Evolutionary conservation across 352 stramenopile species (phyloP).

Genomic region (Lagenidium giganteum): DNA sequence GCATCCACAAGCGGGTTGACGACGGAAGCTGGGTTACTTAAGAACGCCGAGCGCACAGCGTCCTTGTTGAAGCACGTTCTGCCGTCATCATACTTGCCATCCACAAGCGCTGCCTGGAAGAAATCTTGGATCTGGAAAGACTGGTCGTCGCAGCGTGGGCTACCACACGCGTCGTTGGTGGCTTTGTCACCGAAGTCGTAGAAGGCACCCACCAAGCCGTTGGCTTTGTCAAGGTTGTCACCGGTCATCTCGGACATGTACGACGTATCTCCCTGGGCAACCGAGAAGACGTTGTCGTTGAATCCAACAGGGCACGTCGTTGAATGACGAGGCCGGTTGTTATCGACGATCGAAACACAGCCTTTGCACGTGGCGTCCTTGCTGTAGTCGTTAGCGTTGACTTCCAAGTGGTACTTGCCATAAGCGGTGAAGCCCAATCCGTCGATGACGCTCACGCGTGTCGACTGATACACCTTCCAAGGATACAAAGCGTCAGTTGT

Average conservation of each 20-base stretch:
- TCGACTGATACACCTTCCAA: slow-evolving; percentile 50
- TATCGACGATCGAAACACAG: slow-evolving; percentile 51
- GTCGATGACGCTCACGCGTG: slow-evolving; percentile 31
- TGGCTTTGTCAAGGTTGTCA: slow-evolving; percentile 24
- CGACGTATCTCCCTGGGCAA: slow-evolving; percentile 1
- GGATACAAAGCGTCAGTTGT: slow-evolving; percentile 5
- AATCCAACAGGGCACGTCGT: slow-evolving; percentile 34
- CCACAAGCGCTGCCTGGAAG: slow-evolving; percentile 25
- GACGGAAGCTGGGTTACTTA: slow-evolving; percentile 10
- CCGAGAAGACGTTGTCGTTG: slow-evolving; percentile 20
- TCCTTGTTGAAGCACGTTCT: slow-evolving; percentile 27
- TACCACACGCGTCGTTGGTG: slow-evolving; percentile 53
- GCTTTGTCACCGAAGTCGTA: slow-evolving; percentile 35
- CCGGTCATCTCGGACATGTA: slow-evolving; percentile 21
- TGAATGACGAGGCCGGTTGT: slow-evolving; percentile 34
- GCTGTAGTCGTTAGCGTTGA: slow-evolving; percentile 48
- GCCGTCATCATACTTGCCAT: slow-evolving; percentile 9
- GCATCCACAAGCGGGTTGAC: slow-evolving; percentile 34
- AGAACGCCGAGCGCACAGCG: slow-evolving; percentile 20
- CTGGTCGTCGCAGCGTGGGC: slow-evolving; percentile 39
- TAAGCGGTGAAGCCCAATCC: slow-evolving; percentile 30
- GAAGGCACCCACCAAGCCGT: slow-evolving; percentile 20
- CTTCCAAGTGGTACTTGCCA: slow-evolving; percentile 47
- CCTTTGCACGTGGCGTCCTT: slow-evolving; percentile 24
- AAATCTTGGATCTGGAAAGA: slow-evolving; percentile 32